Percentiles rank a stretch among this genome's conserved stretches.
These are phyloP conservation scores for Lolium multiflorum DNA, from an alignment of 176 grass and related monocot genomes.

Conservation along the genomic window DNA sequence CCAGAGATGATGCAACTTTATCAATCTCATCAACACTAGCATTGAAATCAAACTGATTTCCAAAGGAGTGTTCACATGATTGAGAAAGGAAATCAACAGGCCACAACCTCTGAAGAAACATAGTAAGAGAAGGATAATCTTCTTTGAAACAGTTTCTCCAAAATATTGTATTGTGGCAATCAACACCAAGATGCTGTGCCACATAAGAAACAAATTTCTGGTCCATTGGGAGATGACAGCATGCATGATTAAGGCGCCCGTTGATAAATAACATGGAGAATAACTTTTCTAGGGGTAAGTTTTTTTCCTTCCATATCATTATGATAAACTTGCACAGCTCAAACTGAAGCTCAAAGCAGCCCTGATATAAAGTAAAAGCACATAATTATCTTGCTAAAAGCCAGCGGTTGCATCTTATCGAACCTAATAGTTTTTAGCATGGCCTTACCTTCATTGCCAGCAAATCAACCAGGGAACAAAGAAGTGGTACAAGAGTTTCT, in stretches of 20 bases:
- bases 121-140: conserved; percentile 44
- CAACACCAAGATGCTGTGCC: not conserved
- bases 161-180: too few species aligned
- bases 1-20: conserved; percentile 18
- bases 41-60: conserved; percentile 2
- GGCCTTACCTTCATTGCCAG: conserved; percentile 71
- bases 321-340: conserved; percentile 74
- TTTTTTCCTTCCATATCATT: conserved; percentile 65
- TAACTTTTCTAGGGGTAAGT: conserved; percentile 27
- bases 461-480: conserved; percentile 88
- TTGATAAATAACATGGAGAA: too few species aligned
- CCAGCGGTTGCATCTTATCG: conserved; percentile 23
- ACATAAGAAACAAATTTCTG: conserved; percentile 59
- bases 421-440: conserved; percentile 2
- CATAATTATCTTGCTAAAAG: conserved; percentile 40
- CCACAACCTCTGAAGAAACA: conserved; percentile 72
- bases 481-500: conserved; percentile 17
- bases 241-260: conserved; percentile 23
- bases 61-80: conserved; percentile 35
- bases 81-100: conserved; percentile 51
- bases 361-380: conserved; percentile 57
- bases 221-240: conserved; percentile 71
- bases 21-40: too few species aligned
- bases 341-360: conserved; percentile 76
- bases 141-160: too few species aligned